phyloP scores from a whole-genome alignment of 1,139 yeast genomes.

The Pichia sp. region DNA sequence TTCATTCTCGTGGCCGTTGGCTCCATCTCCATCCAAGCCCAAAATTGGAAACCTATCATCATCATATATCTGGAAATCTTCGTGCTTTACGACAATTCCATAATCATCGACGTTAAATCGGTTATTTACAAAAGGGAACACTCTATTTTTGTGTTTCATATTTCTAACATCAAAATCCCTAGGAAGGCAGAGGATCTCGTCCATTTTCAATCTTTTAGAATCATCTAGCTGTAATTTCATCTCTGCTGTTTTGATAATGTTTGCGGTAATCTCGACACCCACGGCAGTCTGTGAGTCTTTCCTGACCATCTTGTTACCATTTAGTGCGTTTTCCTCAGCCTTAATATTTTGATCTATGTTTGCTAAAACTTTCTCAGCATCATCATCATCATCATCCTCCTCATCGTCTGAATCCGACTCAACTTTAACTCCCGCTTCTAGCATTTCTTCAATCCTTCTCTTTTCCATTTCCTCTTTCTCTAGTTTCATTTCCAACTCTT shows the following conservation, averaged over 20 bases:
- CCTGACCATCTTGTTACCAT: background rate
- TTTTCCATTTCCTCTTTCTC: conserved; percentile 24
- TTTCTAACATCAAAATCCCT: conserved; percentile 63
- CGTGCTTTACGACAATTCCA: conserved; percentile 65
- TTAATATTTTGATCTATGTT: conserved; percentile 1
- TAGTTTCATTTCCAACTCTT: conserved; percentile 25
- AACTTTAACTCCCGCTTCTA: conserved; percentile 17
- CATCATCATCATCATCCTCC: conserved; percentile 23
- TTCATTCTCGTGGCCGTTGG: conserved; percentile 3
- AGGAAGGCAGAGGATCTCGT: conserved; percentile 35
- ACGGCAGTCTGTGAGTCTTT: background rate
- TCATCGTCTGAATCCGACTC: conserved; percentile 22
- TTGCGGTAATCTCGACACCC: conserved; percentile 1
- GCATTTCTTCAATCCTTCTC: conserved; percentile 21
- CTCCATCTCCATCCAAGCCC: conserved; percentile 9
- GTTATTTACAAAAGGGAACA: conserved; percentile 69
- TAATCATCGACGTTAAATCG: conserved; percentile 75
- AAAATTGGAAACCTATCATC: conserved; percentile 41
- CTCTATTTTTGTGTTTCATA: conserved; percentile 60
- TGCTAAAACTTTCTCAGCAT: conserved; percentile 5
- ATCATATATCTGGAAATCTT: conserved; percentile 56
- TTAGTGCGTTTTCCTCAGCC: background rate
- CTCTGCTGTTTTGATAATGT: conserved; percentile 13
- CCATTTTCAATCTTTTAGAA: conserved; percentile 31
- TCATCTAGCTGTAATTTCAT: conserved; percentile 15